A percentile compares a stretch with the other conserved stretches of the same genome.
These are phyloP conservation scores for Trichoderma atroviride DNA, from an alignment of 2,329 filamentous ascomycete species.

Conservation along the genomic window DNA sequence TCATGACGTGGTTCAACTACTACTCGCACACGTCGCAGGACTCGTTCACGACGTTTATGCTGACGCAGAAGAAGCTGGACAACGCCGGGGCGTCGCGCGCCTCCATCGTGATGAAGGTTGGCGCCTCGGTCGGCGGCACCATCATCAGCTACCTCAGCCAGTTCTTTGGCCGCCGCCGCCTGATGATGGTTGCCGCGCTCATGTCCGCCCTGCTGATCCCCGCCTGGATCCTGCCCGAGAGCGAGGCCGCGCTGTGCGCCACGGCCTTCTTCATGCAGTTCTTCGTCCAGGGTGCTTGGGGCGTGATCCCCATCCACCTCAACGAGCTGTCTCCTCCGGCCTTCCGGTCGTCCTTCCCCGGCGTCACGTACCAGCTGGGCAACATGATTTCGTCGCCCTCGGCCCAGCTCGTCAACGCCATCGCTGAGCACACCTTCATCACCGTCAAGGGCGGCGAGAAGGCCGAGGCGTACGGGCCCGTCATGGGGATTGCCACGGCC, in stretches of 20 bases:
- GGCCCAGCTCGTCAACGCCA: slow-evolving; percentile 76
- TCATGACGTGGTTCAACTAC: slow-evolving; percentile 78
- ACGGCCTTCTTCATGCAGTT: slow-evolving; percentile 71
- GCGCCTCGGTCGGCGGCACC: slow-evolving; percentile 73
- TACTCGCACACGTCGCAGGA: slow-evolving; percentile 82
- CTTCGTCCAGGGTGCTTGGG: slow-evolving; percentile 66
- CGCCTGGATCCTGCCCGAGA: slow-evolving; percentile 69
- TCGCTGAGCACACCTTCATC: slow-evolving; percentile 65
- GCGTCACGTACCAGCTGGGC: slow-evolving; percentile 70
- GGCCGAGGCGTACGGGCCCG: slow-evolving; percentile 72
- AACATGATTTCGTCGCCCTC: slow-evolving; percentile 75
- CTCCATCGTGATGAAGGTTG: slow-evolving; percentile 79
- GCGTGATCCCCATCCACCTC: slow-evolving; percentile 71
- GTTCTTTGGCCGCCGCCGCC: slow-evolving; percentile 71
- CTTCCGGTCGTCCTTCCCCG: slow-evolving; percentile 71
- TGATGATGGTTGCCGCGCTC: slow-evolving; percentile 64
- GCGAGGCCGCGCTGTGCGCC: slow-evolving; percentile 61
- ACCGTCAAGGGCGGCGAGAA: slow-evolving; percentile 55
- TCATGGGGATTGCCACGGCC: slow-evolving; percentile 75
- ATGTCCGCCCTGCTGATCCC: slow-evolving; percentile 66
- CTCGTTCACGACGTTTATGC: slow-evolving; percentile 80
- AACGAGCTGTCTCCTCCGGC: slow-evolving; percentile 73
- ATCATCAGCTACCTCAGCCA: slow-evolving; percentile 76
- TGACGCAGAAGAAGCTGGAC: slow-evolving; percentile 68
- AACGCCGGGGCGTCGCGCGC: slow-evolving; percentile 69